Evolutionary conservation across 1,139 yeast species (phyloP), one percentile per base, ranked within the genome.

Genomic region (Lizanozyma gosingica): DNA sequence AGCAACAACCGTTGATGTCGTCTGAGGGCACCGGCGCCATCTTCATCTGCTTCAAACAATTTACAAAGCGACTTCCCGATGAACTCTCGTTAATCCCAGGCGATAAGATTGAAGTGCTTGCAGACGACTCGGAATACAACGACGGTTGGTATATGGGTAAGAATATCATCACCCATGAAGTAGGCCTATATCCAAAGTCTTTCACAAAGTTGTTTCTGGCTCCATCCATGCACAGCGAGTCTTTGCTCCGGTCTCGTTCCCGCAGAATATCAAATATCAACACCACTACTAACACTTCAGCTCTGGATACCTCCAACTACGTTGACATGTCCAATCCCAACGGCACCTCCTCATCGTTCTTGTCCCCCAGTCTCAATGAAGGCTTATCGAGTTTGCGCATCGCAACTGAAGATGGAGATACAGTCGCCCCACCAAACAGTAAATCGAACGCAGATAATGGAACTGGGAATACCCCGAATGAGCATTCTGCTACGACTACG

Each of bases 111-210:
- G 94, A 88, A 57, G 88, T 92, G 14, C 73, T 94, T 18, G 87
- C 94, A 36, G 96, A 88, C 58, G 99, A 92, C 60, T 76, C 81
- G 46, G 97, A 86, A 53, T 92, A 84, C 60, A 84, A 86, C 50
- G 99, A 92, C 59, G 97, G 97, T n/a, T 92, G 99, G 99, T 92
- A 76, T 76, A 67, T 67, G 83, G 96, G 97, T 8, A 80, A 81
- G 47, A 88, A 90, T 51, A 58, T 85, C 41, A 56, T 73, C 38
- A 80, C 90, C 0, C 75, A 76, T 39, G 73, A 76, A 44, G 88
- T 85, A 9, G 98, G 98, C 0, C 66, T 92, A 37, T 92, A 87
- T 55, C 98, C 98, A 9, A 84, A 83, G 53, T 77, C 87, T 11
- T 92, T 90, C 56, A 85, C 94, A 1, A 80, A 77, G 50, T 53